These are phyloP conservation scores for Murraya koenigii DNA, from an alignment of 345 rosid species.

Conservation along the genomic window DNA sequence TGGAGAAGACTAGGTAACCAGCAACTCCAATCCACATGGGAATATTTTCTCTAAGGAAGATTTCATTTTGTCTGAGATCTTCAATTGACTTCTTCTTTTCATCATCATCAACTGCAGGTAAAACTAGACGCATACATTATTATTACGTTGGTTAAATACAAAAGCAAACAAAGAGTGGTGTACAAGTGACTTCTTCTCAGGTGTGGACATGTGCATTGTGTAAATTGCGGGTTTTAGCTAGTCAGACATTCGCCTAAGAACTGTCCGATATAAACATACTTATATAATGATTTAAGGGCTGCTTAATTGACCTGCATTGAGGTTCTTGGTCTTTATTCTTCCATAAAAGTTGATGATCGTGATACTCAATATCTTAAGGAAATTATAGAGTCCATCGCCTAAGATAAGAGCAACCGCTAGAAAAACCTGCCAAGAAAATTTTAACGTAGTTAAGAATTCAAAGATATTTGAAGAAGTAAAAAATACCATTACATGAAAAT, in stretches of 20 bases:
- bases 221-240: too few species aligned
- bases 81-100: constrained; percentile 26
- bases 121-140: too few species aligned
- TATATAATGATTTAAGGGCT: neutral
- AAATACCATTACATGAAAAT: too few species aligned
- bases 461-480: neutral
- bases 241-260: too few species aligned
- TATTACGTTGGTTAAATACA: neutral
- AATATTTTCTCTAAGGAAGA: constrained; percentile 65
- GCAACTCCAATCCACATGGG: constrained; percentile 69
- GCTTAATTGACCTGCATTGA: constrained; percentile 14
- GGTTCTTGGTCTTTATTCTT: constrained; percentile 44
- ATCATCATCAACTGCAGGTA: constrained; percentile 9
- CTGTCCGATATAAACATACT: too few species aligned
- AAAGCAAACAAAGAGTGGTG: neutral
- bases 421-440: constrained; percentile 48
- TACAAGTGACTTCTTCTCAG: too few species aligned
- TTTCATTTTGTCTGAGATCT: constrained; percentile 50
- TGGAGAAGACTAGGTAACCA: constrained; percentile 57
- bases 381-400: constrained; percentile 92
- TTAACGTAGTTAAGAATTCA: neutral
- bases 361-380: constrained; percentile 54
- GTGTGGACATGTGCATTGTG: too few species aligned
- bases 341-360: constrained; percentile 49
- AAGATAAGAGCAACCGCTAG: constrained; percentile 79